Conservation (phyloP, 768 basidiomycete genomes). For the Grammothele lineata region DNA sequence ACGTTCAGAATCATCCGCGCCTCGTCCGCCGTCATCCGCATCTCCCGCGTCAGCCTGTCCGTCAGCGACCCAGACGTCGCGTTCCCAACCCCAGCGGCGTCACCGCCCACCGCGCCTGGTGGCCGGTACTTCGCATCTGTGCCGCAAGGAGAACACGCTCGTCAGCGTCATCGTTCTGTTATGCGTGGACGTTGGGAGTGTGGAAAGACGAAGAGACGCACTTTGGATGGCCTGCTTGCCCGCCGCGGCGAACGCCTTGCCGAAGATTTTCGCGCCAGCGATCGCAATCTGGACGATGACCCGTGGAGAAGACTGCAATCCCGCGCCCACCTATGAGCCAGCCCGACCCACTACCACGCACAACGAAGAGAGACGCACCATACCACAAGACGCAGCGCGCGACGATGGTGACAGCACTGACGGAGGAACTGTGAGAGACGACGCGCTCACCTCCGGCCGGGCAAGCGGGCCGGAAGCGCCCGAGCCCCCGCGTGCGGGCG, state of each 20-base stretch:
- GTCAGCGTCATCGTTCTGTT: not conserved
- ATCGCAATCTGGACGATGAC: slow-evolving; percentile 76
- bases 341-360: no score
- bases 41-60: slow-evolving; percentile 78
- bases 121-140: slow-evolving; percentile 83
- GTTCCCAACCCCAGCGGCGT: slow-evolving; percentile 68
- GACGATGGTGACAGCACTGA: slow-evolving; percentile 9
- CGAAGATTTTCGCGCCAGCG: slow-evolving; percentile 75
- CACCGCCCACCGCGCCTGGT: slow-evolving; percentile 60
- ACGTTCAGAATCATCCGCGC: slow-evolving; percentile 89
- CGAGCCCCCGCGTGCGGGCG: slow-evolving; percentile 2
- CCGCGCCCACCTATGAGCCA: no score
- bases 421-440: slow-evolving; percentile 9
- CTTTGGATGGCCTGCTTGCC: slow-evolving; percentile 92
- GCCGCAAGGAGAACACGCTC: no score
- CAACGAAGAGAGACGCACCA: slow-evolving; percentile 17
- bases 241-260: slow-evolving; percentile 88
- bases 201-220: slow-evolving; percentile 34
- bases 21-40: slow-evolving; percentile 94
- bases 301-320: slow-evolving; percentile 68
- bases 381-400: slow-evolving; percentile 7
- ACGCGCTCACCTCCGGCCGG: slow-evolving; percentile 5
- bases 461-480: slow-evolving; percentile 3
- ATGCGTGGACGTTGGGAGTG: no score
- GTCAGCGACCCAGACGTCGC: slow-evolving; percentile 73